Base-by-base conservation (phyloP, 352 stramenopile species). In the Albugo candida region DNA sequence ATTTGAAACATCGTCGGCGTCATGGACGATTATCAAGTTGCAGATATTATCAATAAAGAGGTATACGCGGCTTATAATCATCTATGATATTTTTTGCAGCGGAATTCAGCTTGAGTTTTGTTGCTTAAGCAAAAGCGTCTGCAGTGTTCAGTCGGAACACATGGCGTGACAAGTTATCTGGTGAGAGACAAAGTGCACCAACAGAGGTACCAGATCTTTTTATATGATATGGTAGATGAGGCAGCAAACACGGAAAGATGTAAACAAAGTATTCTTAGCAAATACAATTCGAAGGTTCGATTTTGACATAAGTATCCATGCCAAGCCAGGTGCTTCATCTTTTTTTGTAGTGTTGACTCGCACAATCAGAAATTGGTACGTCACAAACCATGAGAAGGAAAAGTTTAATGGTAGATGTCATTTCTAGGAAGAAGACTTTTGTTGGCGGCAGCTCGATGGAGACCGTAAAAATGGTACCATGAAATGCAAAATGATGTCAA, bases 191-290 rank as follows among this genome's bases (percentile, higher is more conserved):
- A 24, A 3, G 18, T 36, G 14, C 10, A 17, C 11, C 37, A 46
- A 16, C 19, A 11, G 3, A 24, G 3, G 42, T 36, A 11, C 4
- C 27, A 24, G 8, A 10, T 43, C 3, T 43, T 43, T 8, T 19
- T 8, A 19, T 10, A 43, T 8, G 3, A 43, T 8, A 10, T 3
- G 3, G 38, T 24, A 24, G 20, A 8, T 8, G 38, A 3, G 20
- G 38, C 38, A 43, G 38, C 38, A 43, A 12, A 56, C 48, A 14
- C 60, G 58, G n/a, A 64, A 64, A 40, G 68, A 81, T 48, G 69
- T 83, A 41, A 83, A 81, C 53, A 83, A 81, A 53, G 49, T 54
- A 35, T 83, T 83, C 47, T 49, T 83, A 27, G 47, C 59, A 36
- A 77, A 65, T 47, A 81, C 69, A 11, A 79, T 83, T 24, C 59